Evolutionary conservation across 2,329 filamentous ascomycete species (phyloP), one percentile per base, ranked within the genome.

Genomic region (Iodosphaeria phyllophila): DNA sequence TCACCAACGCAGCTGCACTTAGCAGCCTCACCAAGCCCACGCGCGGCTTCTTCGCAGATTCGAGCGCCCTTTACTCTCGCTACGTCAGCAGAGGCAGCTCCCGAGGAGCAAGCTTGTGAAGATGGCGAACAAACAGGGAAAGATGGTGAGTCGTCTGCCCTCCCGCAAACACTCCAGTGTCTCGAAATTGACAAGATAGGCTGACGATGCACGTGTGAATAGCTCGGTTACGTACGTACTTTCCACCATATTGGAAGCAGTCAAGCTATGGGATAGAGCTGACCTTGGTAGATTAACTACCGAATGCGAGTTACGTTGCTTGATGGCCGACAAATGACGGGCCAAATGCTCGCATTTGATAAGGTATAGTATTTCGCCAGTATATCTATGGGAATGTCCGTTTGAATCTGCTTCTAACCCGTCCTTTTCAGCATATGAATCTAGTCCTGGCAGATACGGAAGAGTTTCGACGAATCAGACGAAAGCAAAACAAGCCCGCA

Each of bases 261-360:
- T 4, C 12, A 12, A 5, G 20, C 15, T 14, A 0, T 13, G 9
- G 14, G n/a, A 11, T 6, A 17, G n/a, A 22, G 15, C 25, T 27
- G 20, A 27, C 15, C 7, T 21, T 28, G 34, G 33, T 47, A 95
- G 89, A 92, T 98, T 66, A 95, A 98, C 62, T 95, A 92, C 64
- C 82, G 86, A 55, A 95, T 98, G 84, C 76, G 86, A 48, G 76
- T 93, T 36, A 95, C 84, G 28, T 66, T 98, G 50, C 82, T 80
- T 46, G 89, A 98, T 58, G 82, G 82, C 36, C 74, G 89, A 45
- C 82, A 93, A 52, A 91, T 98, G 74, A 84, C 83, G 20, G 89
- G 84, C 33, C 83, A 95, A 53, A 92, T 98, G 80, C 69, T 98
- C 39, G 89, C 89, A 27, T 98, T 95, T 45, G 89, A 98, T 54